Conservation (phyloP, 352 stramenopile genomes). For the Globisporangium heterothallicum region DNA sequence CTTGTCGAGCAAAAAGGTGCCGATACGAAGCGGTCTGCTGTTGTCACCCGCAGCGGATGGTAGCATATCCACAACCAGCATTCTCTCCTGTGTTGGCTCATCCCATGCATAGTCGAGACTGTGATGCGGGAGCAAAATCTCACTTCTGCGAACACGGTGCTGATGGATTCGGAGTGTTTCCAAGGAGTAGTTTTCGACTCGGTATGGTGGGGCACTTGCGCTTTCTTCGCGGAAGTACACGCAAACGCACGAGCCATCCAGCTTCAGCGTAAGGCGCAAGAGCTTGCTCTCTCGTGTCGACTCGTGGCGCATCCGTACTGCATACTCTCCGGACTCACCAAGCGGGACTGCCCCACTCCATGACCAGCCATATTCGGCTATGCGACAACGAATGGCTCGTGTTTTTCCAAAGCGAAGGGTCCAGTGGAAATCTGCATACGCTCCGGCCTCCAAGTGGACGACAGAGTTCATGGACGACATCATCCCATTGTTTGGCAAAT, state of each 20-base stretch:
- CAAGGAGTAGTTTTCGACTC: slow-evolving; percentile 86
- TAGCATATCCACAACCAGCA: slow-evolving; percentile 85
- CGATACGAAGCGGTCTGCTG: slow-evolving; percentile 77
- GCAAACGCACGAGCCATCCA: slow-evolving; percentile 72
- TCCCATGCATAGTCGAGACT: slow-evolving; percentile 87
- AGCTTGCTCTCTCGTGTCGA: slow-evolving; percentile 75
- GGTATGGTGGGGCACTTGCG: slow-evolving; percentile 73
- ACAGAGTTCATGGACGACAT: slow-evolving; percentile 68
- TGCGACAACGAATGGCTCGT: slow-evolving; percentile 72
- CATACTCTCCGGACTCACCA: slow-evolving; percentile 71
- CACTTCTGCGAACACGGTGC: slow-evolving; percentile 70
- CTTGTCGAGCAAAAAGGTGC: slow-evolving; percentile 77
- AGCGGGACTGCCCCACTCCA: slow-evolving; percentile 83
- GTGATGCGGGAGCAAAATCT: slow-evolving; percentile 83
- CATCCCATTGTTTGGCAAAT: slow-evolving; percentile 39
- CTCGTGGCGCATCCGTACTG: slow-evolving; percentile 79
- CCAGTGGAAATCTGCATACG: slow-evolving; percentile 84
- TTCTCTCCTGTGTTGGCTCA: slow-evolving; percentile 71
- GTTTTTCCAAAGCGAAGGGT: slow-evolving; percentile 61
- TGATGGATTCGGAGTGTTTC: slow-evolving; percentile 86
- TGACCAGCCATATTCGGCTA: slow-evolving; percentile 69
- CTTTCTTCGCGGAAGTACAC: slow-evolving; percentile 79
- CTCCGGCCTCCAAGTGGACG: slow-evolving; percentile 58
- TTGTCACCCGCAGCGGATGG: slow-evolving; percentile 84
- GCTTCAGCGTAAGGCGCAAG: slow-evolving; percentile 70